Evolutionary conservation across 768 basidiomycete genomes (phyloP), one percentile per base, ranked within the genome.

Genomic region (Bullera alba): DNA sequence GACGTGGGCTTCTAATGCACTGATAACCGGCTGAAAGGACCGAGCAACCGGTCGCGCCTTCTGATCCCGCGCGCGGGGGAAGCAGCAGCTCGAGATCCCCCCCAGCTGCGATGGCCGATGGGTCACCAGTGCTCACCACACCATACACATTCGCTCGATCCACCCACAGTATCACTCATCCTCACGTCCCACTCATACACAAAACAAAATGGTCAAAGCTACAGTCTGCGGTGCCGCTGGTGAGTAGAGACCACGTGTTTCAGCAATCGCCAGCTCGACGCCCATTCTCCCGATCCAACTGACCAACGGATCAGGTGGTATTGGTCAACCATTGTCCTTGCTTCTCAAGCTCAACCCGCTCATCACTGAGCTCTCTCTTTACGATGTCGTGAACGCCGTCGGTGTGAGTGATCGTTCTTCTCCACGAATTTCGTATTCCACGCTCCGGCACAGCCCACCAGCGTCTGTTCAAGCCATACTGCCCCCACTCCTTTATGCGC

Each of bases 211-310:
- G 80, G 76, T 78, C 60, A 92, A 91, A 78, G 93, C 95, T 73
- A 86, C 87, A 44, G 92, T 99, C 54, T 87, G 95, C 73, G 93
- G 93, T 65, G 95, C 95, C 55, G 93, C 89, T 66, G 93, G 93
- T 75, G 23, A 53, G 76, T 74, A 22, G n/a, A n/a, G n/a, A n/a
- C n/a, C n/a, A n/a, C n/a, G n/a, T n/a, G n/a, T 27, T 35, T 10
- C 16, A 35, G 46, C 47, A 26, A 12, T 42, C 34, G 38, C 43
- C 22, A 32, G 44, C 39, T 50, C n/a, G n/a, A n/a, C n/a, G 51
- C 30, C 35, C 53, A 25, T 48, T 46, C 19, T 15, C 32, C 38
- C 30, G 1, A 15, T 14, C n/a, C 21, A 30, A 19, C 32, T 46
- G 16, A 35, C 15, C 42, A 29, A n/a, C 22, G 10, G 10, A 22